phyloP scores from a whole-genome alignment of 768 basidiomycete genomes.

The Boletus patriciae region DNA sequence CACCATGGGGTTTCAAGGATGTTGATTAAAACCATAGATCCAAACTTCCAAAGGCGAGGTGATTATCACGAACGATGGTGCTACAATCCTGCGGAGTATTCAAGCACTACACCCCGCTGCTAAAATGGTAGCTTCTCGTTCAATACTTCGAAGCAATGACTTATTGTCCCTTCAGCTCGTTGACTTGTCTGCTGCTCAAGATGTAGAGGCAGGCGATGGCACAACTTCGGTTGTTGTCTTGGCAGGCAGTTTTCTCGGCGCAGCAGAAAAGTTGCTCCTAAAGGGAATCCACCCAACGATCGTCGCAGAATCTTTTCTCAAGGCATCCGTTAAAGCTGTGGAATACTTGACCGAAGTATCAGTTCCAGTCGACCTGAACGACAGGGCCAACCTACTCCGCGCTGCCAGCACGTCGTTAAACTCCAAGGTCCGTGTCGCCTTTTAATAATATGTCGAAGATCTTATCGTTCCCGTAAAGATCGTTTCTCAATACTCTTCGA shows the following conservation, averaged over 20 bases:
- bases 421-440: constrained; percentile 68
- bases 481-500: constrained; percentile 98
- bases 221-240: constrained; percentile 97
- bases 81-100: constrained; percentile 93
- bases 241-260: constrained; percentile 88
- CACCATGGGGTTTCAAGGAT: background rate
- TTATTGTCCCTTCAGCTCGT: constrained; percentile 64
- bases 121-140: constrained; percentile 69
- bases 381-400: constrained; percentile 79
- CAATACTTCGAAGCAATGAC: background rate
- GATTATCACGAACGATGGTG: constrained; percentile 98
- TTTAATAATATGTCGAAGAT: background rate
- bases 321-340: constrained; percentile 88
- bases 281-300: constrained; percentile 99
- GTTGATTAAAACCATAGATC: constrained; percentile 55
- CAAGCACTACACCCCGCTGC: constrained; percentile 97
- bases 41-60: constrained; percentile 96
- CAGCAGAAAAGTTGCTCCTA: constrained; percentile 93
- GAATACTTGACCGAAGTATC: constrained; percentile 94
- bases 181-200: constrained; percentile 96
- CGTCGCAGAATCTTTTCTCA: constrained; percentile 93
- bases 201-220: constrained; percentile 97
- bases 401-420: constrained; percentile 95
- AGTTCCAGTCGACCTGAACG: constrained; percentile 86
- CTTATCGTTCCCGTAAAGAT: constrained; percentile 54